Evolutionary conservation across 2,329 filamentous ascomycete species (phyloP).

Genomic region (Trichoderma atrobrunneum): DNA sequence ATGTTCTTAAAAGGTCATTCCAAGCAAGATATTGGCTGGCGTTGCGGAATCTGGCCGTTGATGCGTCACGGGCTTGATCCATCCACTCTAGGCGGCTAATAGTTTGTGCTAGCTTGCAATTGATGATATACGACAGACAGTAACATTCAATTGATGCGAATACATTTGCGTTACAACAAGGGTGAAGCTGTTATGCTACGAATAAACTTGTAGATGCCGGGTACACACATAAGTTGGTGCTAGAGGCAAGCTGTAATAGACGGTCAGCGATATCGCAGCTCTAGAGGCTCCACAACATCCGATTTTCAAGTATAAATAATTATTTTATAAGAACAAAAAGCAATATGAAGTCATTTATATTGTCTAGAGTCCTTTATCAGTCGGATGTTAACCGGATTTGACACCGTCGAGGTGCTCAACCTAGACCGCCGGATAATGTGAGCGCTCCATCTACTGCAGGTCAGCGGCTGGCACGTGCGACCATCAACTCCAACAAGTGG

Average conservation of each 20-base stretch:
- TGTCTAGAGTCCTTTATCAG: neutral
- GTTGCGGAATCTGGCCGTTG: neutral
- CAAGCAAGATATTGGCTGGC: neutral
- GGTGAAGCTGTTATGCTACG: neutral
- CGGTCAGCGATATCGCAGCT: neutral
- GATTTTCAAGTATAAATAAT: neutral
- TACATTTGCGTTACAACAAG: neutral
- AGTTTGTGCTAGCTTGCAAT: neutral
- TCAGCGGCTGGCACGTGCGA: neutral
- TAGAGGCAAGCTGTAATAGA: neutral
- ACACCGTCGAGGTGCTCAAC: neutral
- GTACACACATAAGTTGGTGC: neutral
- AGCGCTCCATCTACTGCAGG: neutral
- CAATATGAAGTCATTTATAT: neutral
- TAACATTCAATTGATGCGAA: neutral
- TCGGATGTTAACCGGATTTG: neutral
- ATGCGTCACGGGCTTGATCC: neutral
- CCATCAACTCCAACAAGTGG: slow-evolving; percentile 7
- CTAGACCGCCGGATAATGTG: neutral
- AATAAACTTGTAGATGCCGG: neutral
- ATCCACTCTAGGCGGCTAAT: neutral
- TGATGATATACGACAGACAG: neutral
- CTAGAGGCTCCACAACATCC: neutral
- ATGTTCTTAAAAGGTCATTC: neutral
- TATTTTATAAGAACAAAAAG: neutral